phyloP scores from a whole-genome alignment of 305 asterid genomes.

The Fraxinus xanthoxyloides region DNA sequence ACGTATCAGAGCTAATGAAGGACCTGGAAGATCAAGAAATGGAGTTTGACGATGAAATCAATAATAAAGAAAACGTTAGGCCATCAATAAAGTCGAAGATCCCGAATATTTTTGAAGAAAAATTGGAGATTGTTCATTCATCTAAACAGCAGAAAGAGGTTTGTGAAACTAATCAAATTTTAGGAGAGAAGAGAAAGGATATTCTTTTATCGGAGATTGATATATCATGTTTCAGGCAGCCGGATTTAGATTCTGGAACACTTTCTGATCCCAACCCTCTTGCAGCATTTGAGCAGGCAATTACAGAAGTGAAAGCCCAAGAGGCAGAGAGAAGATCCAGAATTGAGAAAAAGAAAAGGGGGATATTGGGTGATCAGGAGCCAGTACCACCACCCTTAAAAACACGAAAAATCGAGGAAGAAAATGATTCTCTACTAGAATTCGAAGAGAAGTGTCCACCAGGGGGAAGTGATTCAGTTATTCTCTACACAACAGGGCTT shows the following conservation, averaged over 20 bases:
- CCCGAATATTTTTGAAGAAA: constrained; percentile 6
- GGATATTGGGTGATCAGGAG: not conserved
- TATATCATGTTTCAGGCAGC: constrained; percentile 50
- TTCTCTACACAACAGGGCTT: constrained; percentile 79
- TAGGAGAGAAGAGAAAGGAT: not conserved
- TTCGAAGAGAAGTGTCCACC: constrained; percentile 76
- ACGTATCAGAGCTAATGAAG: constrained; percentile 62
- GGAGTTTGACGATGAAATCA: constrained; percentile 25
- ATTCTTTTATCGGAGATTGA: constrained; percentile 39
- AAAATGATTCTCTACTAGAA: constrained; percentile 38
- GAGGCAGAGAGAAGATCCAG: constrained; percentile 54
- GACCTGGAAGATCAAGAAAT: constrained; percentile 66
- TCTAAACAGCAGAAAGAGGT: constrained; percentile 25
- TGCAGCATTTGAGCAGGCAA: constrained; percentile 76
- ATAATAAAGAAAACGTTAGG: constrained; percentile 59
- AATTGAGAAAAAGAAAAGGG: constrained; percentile 10
- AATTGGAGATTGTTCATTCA: constrained; percentile 8
- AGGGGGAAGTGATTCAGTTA: constrained; percentile 58
- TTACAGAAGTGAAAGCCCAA: constrained; percentile 50
- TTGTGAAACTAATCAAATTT: constrained; percentile 12
- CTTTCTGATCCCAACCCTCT: constrained; percentile 82
- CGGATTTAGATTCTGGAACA: constrained; percentile 59
- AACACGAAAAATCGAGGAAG: constrained; percentile 42
- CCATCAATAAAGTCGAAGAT: constrained; percentile 22
- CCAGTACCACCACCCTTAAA: constrained; percentile 38